These are phyloP conservation scores for Neurospora tetrasperma DNA, from an alignment of 495 filamentous ascomycete species.

Conservation along the genomic window DNA sequence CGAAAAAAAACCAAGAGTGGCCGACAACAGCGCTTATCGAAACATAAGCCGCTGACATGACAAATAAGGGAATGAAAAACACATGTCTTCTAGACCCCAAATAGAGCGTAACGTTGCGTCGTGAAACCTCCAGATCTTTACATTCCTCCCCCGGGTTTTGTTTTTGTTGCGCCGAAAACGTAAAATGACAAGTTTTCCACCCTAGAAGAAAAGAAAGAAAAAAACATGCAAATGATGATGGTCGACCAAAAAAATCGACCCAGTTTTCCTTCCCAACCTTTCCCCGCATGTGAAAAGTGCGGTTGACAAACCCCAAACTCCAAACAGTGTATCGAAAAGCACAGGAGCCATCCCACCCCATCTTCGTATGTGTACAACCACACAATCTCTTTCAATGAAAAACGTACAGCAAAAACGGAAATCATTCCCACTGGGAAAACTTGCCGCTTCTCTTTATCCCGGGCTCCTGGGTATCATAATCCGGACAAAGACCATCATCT, in stretches of 20 bases:
- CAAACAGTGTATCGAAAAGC: neutral
- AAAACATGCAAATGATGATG: neutral
- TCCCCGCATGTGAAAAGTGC: neutral
- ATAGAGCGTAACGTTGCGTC: neutral
- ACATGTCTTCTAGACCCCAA: neutral
- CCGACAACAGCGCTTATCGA: neutral
- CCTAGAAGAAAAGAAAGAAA: neutral
- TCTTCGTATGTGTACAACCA: neutral
- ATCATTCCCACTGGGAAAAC: neutral
- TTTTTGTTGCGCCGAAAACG: slow-evolving; percentile 5
- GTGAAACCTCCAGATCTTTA: neutral
- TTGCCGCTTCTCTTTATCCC: neutral
- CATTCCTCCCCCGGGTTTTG: neutral
- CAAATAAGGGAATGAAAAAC: neutral
- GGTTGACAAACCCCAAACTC: neutral
- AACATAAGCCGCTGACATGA: neutral
- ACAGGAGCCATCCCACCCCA: neutral
- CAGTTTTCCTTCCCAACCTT: neutral
- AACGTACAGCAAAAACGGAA: neutral
- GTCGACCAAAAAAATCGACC: neutral
- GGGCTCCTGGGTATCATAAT: neutral
- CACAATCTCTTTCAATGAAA: neutral
- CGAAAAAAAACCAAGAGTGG: neutral
- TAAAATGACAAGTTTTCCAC: neutral
- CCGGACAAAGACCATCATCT: neutral